phyloP scores from a whole-genome alignment of 805 yeast species.

The Wickerhamiella musiphila region DNA sequence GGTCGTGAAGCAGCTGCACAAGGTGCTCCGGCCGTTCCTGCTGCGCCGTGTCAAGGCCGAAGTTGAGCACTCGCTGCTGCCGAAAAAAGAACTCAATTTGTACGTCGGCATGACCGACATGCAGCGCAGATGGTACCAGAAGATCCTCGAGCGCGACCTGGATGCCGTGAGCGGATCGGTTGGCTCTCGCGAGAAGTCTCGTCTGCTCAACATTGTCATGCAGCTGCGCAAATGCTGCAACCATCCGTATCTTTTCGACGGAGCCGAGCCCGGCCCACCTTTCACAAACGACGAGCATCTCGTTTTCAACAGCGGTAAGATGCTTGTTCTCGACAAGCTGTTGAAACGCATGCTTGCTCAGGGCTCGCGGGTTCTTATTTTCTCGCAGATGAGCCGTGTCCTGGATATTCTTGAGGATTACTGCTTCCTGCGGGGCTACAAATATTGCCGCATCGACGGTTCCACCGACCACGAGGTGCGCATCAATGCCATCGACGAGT shows the following conservation, averaged over 20 bases:
- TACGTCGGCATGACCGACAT: slow-evolving; percentile 91
- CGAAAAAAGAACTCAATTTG: slow-evolving; percentile 77
- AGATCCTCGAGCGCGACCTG: slow-evolving; percentile 75
- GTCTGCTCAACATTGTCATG: slow-evolving; percentile 87
- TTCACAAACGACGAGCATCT: slow-evolving; percentile 90
- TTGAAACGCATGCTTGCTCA: slow-evolving; percentile 49
- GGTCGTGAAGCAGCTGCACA: slow-evolving; percentile 76
- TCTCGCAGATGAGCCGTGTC: slow-evolving; percentile 85
- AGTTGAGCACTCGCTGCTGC: slow-evolving; percentile 78
- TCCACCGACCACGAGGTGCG: slow-evolving; percentile 87
- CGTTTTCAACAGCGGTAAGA: slow-evolving; percentile 77
- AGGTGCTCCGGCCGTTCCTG: slow-evolving; percentile 73
- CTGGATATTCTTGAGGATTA: slow-evolving; percentile 85
- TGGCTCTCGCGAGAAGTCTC: slow-evolving; percentile 86
- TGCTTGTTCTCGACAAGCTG: slow-evolving; percentile 74
- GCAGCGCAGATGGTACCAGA: slow-evolving; percentile 88
- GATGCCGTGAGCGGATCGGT: slow-evolving; percentile 93
- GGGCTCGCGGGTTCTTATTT: slow-evolving; percentile 81
- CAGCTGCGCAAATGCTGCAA: slow-evolving; percentile 92
- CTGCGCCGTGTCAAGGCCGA: slow-evolving; percentile 82
- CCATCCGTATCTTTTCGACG: slow-evolving; percentile 92
- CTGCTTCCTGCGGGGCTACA: slow-evolving; percentile 65
- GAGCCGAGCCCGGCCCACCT: slow-evolving; percentile 99
- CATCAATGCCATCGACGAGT: slow-evolving; percentile 81
- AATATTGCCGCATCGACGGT: slow-evolving; percentile 88